These are phyloP conservation scores for Panaeolus cyanescens DNA, from an alignment of 768 basidiomycete species.

Conservation along the genomic window DNA sequence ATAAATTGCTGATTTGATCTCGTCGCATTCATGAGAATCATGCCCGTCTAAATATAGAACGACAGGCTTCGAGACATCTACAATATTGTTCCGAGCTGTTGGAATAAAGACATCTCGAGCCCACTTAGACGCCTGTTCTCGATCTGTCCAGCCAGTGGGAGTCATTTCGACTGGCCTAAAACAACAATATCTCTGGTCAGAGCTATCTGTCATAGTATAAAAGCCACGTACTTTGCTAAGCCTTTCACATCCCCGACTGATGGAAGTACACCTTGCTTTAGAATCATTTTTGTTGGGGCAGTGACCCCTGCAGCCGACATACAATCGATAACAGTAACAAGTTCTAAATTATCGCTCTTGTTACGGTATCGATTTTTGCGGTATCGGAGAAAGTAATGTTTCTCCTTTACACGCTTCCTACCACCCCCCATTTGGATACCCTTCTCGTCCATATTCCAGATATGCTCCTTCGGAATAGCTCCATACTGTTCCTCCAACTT, in stretches of 20 bases:
- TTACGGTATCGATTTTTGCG: too few species aligned
- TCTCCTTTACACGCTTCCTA: constrained; percentile 2
- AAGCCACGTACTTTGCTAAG: neutral
- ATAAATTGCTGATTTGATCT: too few species aligned
- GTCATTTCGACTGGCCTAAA: neutral
- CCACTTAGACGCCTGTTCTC: constrained; percentile 20
- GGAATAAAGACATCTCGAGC: constrained; percentile 21
- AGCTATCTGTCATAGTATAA: neutral
- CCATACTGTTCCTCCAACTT: neutral
- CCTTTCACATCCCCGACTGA: neutral
- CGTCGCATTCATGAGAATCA: too few species aligned
- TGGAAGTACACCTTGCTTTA: constrained; percentile 6
- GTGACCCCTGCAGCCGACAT: neutral
- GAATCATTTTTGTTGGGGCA: neutral
- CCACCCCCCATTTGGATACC: constrained; percentile 19
- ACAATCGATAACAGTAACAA: constrained; percentile 6
- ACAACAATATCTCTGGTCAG: neutral
- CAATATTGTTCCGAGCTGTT: too few species aligned
- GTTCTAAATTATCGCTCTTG: constrained; percentile 4
- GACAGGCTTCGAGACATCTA: too few species aligned
- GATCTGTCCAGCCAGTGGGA: constrained; percentile 24
- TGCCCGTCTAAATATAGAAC: too few species aligned
- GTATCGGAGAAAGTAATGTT: neutral
- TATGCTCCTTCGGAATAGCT: constrained; percentile 16
- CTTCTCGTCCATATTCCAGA: constrained; percentile 27